Evolutionary conservation across 2,329 filamentous ascomycete genomes (phyloP), one percentile per base, ranked within the genome.

Genomic region (Diaporthe ampelina): DNA sequence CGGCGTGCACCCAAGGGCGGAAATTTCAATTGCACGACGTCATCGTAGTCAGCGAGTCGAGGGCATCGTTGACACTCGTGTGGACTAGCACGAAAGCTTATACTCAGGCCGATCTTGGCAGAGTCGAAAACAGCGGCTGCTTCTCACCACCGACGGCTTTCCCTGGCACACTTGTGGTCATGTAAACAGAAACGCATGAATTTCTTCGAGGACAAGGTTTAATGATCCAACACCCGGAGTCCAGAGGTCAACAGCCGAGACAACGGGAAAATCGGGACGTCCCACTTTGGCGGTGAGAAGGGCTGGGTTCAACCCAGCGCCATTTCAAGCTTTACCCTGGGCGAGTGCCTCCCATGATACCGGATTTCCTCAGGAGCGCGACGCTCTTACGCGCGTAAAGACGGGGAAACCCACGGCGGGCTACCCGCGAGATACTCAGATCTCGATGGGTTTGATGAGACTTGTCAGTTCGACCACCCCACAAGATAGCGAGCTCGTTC

Each of bases 231-330:
- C 56, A 63, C 48, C 70, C 57, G 54, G 67, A 35, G 58, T 71
- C 52, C 43, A 73, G 48, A 35, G 43, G 50, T 48, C 65, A 56
- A 73, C 54, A 69, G 58, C 72, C 57, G 71, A 70, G 58, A 73
- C 71, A 67, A 63, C 37, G 48, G 26, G 48, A 26, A 50, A 67
- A 54, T 65, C 63, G 54, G 58, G 35, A 40, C 24, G 35, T 75
- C 68, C 32, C 48, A 59, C 58, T 61, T 26, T 65, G 74, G 74
- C 74, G 74, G 74, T 75, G 74, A 70, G 54, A 26, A 37, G 65
- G 74, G 67, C 74, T 50, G 58, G 65, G 67, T 67, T 54, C 52
- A 67, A 73, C 67, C 71, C 56, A 58, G 70, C 70, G 45, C 26
- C 61, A 26, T 52, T 50, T 48, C 26, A 10, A 35, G 32, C 48